These are phyloP conservation scores for Prunus mira DNA, from an alignment of 306 rosid species.

Conservation along the genomic window DNA sequence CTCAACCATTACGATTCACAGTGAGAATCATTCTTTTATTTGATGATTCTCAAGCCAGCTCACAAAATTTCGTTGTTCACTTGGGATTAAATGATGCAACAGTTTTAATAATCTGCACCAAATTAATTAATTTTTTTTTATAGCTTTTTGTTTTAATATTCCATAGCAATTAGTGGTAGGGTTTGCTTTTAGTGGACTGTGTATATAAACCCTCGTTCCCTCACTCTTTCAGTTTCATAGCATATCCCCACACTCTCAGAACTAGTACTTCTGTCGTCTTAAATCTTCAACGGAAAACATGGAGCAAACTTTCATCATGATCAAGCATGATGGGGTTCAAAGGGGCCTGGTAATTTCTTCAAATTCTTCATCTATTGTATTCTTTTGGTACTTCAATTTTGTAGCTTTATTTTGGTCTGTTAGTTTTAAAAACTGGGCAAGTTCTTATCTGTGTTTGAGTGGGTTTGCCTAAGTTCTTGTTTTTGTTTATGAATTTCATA, in stretches of 20 bases:
- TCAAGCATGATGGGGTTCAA: slow-evolving; percentile 91
- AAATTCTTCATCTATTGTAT: not conserved
- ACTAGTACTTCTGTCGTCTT: not conserved
- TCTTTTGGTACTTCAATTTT: not conserved
- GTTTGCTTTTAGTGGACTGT: slow-evolving; percentile 4
- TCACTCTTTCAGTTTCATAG: not conserved
- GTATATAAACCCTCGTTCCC: slow-evolving; percentile 3
- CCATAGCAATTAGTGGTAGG: slow-evolving; percentile 21
- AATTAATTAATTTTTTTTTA: too few species aligned
- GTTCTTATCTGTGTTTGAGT: slow-evolving; percentile 13
- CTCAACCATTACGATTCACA: too few species aligned
- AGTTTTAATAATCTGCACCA: too few species aligned
- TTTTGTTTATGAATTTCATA: not conserved
- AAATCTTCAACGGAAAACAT: slow-evolving; percentile 24
- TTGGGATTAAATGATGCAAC: too few species aligned
- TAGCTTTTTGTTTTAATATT: slow-evolving; percentile 15
- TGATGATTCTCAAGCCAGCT: too few species aligned
- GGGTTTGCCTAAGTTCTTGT: not conserved
- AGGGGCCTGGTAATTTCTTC: slow-evolving; percentile 63
- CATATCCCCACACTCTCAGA: not conserved
- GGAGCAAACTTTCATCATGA: slow-evolving; percentile 90
- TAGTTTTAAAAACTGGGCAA: not conserved
- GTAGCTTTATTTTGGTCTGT: not conserved
- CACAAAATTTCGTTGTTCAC: too few species aligned
- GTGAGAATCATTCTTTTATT: too few species aligned